Conservation (phyloP, 2,329 filamentous ascomycete species). For the Zymoseptoria ardabiliae region DNA sequence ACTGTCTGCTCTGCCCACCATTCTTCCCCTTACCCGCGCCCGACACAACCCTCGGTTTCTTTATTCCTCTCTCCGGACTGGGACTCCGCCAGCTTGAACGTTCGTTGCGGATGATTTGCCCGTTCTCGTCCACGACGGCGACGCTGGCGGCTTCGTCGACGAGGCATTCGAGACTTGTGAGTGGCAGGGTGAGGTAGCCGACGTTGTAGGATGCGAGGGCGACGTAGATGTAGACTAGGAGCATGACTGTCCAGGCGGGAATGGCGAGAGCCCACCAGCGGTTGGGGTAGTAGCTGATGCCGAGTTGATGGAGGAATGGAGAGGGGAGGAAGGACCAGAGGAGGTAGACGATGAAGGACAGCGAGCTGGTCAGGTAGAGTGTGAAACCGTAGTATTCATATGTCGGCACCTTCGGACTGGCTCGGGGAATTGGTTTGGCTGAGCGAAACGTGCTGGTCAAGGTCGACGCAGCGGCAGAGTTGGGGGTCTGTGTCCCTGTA, state of each 20-base stretch:
- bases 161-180: constrained; percentile 76
- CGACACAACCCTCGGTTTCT: constrained; percentile 21
- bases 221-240: constrained; percentile 86
- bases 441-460: constrained; percentile 48
- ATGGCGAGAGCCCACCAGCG: constrained; percentile 96
- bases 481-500: constrained; percentile 37
- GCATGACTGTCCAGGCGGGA: constrained; percentile 81
- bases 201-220: constrained; percentile 88
- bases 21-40: constrained; percentile 31
- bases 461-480: constrained; percentile 53
- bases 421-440: constrained; percentile 63
- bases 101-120: constrained; percentile 43
- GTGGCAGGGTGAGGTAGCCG: constrained; percentile 73
- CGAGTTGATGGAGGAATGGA: constrained; percentile 83
- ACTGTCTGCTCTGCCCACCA: constrained; percentile 32
- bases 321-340: constrained; percentile 88
- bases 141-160: constrained; percentile 86
- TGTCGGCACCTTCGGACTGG: constrained; percentile 89
- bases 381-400: constrained; percentile 99
- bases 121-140: constrained; percentile 69
- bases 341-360: constrained; percentile 67
- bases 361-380: constrained; percentile 79
- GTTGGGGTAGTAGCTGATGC: constrained; percentile 94
- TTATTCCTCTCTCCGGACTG: constrained; percentile 6
- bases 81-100: constrained; percentile 20